Base-by-base conservation (phyloP, 139 green algal genomes). In the Ulvella scutata region DNA sequence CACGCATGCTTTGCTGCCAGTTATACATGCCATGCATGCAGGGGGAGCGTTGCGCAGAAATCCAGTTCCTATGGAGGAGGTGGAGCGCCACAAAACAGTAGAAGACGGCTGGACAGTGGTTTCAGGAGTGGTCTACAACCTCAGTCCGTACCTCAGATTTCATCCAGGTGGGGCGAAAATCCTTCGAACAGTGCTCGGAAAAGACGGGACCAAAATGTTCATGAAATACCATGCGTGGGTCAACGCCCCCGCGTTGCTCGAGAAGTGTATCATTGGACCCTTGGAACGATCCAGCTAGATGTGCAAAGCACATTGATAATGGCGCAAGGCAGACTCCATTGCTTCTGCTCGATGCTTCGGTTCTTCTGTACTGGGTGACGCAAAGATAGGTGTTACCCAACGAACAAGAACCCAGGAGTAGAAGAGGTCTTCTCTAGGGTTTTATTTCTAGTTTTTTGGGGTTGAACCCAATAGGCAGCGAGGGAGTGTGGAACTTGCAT, bases 221-320 rank as follows among this genome's bases (percentile, higher is more conserved):
- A 82, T 90, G 35, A 95, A 95, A 78, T 97, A 96, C 77, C 92
- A 97, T 76, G 76, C 85, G n/a, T 97, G 88, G 87, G 92, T 98
- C 2, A 96, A 97, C 80, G 76, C 79, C 3, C 85, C 93, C 29
- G 90, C 89, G 26, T 75, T 97, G 74, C 76, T 97, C 72, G 80
- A 87, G 21, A 86, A 87, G 76, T 96, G 89, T 28, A 28, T 62
- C 44, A 62, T 62, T 28, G 44, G 44, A n/a, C n/a, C n/a, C n/a
- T n/a, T n/a, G n/a, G n/a, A n/a, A n/a, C n/a, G n/a, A n/a, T n/a
- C n/a, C n/a, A n/a, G n/a, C n/a, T n/a, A n/a, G n/a, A n/a, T n/a
- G n/a, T n/a, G n/a, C n/a, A n/a, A n/a, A n/a, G n/a, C n/a, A n/a
- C n/a, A n/a, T n/a, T n/a, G n/a, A n/a, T n/a, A n/a, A n/a, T n/a